Evolutionary conservation across 371 early-diverging fungal species (phyloP).

Genomic region (Lichtheimia ornata): DNA sequence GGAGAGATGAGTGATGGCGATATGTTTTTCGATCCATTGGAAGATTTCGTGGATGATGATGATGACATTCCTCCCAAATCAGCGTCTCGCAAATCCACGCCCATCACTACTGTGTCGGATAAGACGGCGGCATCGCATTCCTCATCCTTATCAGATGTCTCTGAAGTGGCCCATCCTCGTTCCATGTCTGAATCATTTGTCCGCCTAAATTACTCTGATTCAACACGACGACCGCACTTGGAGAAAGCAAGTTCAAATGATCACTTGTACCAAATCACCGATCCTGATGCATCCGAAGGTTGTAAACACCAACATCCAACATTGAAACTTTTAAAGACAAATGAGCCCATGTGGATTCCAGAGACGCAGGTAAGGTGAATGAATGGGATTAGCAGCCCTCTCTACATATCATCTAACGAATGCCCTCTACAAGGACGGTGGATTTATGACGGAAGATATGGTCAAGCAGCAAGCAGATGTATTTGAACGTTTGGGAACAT

Average conservation of each 20-base stretch:
- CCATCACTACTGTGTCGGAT: neutral
- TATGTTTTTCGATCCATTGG: constrained; percentile 37
- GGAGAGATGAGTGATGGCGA: constrained; percentile 23
- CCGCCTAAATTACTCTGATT: constrained; percentile 42
- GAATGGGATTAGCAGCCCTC: neutral
- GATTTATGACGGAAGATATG: constrained; percentile 92
- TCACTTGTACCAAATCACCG: constrained; percentile 17
- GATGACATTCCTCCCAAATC: constrained; percentile 8
- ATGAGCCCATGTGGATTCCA: constrained; percentile 70
- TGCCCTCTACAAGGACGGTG: constrained; percentile 52
- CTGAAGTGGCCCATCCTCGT: constrained; percentile 24
- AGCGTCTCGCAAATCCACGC: constrained; percentile 2
- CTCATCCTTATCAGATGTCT: constrained; percentile 27
- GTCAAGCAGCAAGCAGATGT: constrained; percentile 74
- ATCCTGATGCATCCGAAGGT: constrained; percentile 36
- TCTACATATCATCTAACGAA: neutral
- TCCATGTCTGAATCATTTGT: constrained; percentile 51
- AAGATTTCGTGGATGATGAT: constrained; percentile 22
- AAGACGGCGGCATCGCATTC: constrained; percentile 13
- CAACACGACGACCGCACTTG: constrained; percentile 12
- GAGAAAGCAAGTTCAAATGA: neutral
- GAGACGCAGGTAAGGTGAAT: constrained; percentile 62
- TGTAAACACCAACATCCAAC: constrained; percentile 25
- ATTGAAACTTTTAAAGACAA: constrained; percentile 48
- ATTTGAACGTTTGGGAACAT: constrained; percentile 78